Evolutionary conservation across 176 grass and related monocot species (phyloP), one percentile per base, ranked within the genome.

Genomic region (Eleusine coracana): DNA sequence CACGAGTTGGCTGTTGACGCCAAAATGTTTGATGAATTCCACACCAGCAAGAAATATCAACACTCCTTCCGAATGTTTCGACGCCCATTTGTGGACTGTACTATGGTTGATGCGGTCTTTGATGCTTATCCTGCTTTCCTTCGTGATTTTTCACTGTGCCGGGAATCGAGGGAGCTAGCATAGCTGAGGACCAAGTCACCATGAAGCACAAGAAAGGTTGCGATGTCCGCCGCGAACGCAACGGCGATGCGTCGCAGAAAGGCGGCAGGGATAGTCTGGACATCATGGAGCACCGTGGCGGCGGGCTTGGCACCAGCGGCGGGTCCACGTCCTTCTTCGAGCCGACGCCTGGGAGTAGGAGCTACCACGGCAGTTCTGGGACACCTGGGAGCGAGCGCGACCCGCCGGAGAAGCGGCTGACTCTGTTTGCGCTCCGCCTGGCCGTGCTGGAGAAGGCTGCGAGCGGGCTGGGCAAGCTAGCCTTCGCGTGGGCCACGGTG

Each of bases 361-460:
- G 69, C 48, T 27, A 12, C 10, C 56, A 64, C 68, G 58, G 58
- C 11, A 80, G 60, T 60, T 86, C 77, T 5, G 70, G 84, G 0
- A 23, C 9, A 8, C 0, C 9, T 14, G 46, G 18, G 45, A 13
- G 54, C 64, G 46, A 66, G 1, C 68, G 41, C 6, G 63, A 87
- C 16, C 79, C 86, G 12, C 88, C 86, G 0, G 92, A 94, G 88
- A 94, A 94, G 82, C 83, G 78, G 13, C 42, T 94, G 29, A 90
- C 85, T 20, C 85, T 88, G 17, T 88, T 94, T 38, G 92, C 88
- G 3, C 79, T 94, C 40, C 82, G 88, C 0, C 88, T 94, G 0
- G 92, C 92, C 23, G 78, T 94, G 25, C 45, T 94, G 11, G 92
- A 94, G 92, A 87, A 94, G 31, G 63, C 82, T 6, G 92, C 86